phyloP scores from a whole-genome alignment of 2,329 filamentous ascomycete genomes.

The Colletotrichum limetticola region DNA sequence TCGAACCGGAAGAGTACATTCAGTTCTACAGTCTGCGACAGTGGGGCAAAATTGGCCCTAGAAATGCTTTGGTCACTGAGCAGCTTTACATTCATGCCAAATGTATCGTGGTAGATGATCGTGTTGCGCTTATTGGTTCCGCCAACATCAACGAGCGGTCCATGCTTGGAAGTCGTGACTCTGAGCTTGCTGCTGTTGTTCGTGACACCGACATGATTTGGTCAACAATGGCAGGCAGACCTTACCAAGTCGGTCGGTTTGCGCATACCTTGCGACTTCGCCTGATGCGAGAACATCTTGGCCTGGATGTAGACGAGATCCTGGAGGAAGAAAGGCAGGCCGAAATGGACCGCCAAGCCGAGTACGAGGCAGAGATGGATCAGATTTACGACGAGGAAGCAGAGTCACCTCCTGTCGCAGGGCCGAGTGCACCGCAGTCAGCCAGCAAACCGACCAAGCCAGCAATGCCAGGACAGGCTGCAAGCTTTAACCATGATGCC shows the following conservation, averaged over 20 bases:
- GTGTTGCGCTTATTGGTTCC: constrained; percentile 92
- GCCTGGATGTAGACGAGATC: constrained; percentile 93
- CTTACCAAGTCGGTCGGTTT: constrained; percentile 91
- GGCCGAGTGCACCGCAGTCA: constrained; percentile 20
- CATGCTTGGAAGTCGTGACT: constrained; percentile 91
- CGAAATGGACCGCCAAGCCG: constrained; percentile 68
- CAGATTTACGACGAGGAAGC: constrained; percentile 67
- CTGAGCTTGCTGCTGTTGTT: constrained; percentile 89
- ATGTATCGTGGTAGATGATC: constrained; percentile 94
- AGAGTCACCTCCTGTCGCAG: constrained; percentile 36
- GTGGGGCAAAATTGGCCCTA: constrained; percentile 89
- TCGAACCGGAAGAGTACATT: constrained; percentile 95
- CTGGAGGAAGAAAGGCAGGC: constrained; percentile 80
- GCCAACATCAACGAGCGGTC: constrained; percentile 99
- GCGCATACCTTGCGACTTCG: constrained; percentile 92
- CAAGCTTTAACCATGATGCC: constrained; percentile 82
- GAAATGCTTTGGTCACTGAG: constrained; percentile 86
- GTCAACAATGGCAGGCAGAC: constrained; percentile 90
- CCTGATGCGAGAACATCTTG: constrained; percentile 95
- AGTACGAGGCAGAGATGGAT: constrained; percentile 70
- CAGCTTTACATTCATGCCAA: constrained; percentile 99
- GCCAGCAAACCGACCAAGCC: constrained; percentile 4
- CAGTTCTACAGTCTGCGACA: constrained; percentile 92
- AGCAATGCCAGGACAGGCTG: constrained; percentile 9
- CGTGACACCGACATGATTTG: constrained; percentile 92